Evolutionary conservation across 2,329 filamentous ascomycete genomes (phyloP).

Genomic region (Fusarium sp.): DNA sequence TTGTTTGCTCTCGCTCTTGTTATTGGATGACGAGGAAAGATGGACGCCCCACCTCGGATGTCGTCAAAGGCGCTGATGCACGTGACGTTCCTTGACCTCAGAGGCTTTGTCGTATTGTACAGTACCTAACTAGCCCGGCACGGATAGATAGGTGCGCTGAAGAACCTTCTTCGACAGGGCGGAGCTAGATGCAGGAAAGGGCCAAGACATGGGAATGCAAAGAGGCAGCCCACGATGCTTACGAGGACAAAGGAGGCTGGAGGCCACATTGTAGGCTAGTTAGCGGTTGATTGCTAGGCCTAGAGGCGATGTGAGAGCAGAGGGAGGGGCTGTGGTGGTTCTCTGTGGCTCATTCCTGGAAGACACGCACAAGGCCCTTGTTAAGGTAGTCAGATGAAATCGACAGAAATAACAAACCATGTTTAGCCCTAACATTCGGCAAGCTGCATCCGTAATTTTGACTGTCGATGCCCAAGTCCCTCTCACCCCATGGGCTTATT

Average conservation of each 20-base stretch:
- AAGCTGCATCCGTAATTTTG: constrained; percentile 2
- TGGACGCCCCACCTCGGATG: too few species aligned
- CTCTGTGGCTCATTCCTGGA: constrained; percentile 13
- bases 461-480: background rate
- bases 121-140: background rate
- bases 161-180: background rate
- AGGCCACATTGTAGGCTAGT: constrained; percentile 20
- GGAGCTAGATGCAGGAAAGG: background rate
- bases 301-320: background rate
- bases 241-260: constrained; percentile 22
- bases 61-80: background rate
- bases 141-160: background rate
- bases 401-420: too few species aligned
- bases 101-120: background rate
- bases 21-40: too few species aligned
- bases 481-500: too few species aligned
- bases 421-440: background rate
- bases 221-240: constrained; percentile 35
- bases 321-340: constrained; percentile 31
- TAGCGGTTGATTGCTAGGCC: background rate
- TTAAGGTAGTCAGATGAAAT: too few species aligned
- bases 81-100: constrained; percentile 1
- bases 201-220: background rate
- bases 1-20: too few species aligned
- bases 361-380: background rate